A percentile compares a stretch with the other conserved stretches of the same genome.
phyloP scores from a whole-genome alignment of 495 filamentous ascomycete species.

The Amphirosellinia nigrospora region DNA sequence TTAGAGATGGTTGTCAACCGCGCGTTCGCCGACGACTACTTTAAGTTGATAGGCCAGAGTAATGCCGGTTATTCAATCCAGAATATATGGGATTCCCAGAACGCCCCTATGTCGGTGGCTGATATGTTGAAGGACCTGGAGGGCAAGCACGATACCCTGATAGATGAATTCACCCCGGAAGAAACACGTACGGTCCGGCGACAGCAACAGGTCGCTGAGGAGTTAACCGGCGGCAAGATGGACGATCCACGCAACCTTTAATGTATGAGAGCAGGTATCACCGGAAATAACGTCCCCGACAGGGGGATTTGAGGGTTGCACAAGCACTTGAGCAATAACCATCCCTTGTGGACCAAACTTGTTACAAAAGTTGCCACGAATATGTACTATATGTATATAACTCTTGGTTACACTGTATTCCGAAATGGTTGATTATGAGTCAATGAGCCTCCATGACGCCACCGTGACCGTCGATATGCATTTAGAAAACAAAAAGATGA shows the following conservation, averaged over 20 bases:
- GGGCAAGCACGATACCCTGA: constrained; percentile 28
- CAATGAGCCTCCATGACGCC: constrained; percentile 31
- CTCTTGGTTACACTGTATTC: constrained; percentile 31
- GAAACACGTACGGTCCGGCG: constrained; percentile 38
- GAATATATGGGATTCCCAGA: constrained; percentile 50
- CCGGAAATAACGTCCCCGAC: background rate
- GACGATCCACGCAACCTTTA: constrained; percentile 21
- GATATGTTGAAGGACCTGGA: constrained; percentile 36
- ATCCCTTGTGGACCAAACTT: constrained; percentile 19
- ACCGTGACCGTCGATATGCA: constrained; percentile 18
- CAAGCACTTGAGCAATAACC: background rate
- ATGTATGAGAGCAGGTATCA: background rate
- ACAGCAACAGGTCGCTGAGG: constrained; percentile 54
- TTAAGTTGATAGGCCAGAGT: constrained; percentile 25
- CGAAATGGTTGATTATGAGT: constrained; percentile 23
- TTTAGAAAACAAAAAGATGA: constrained; percentile 5
- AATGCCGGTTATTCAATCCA: constrained; percentile 27
- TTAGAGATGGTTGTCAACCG: constrained; percentile 45
- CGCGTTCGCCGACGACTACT: constrained; percentile 43
- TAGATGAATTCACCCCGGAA: constrained; percentile 29
- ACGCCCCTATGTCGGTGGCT: constrained; percentile 40
- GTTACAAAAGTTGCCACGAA: constrained; percentile 21
- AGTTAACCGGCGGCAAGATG: constrained; percentile 57
- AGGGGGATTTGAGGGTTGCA: background rate
- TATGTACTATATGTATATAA: constrained; percentile 42